Evolutionary conservation across 306 rosid species (phyloP), one percentile per base, ranked within the genome.

Genomic region (Acacia confusa): DNA sequence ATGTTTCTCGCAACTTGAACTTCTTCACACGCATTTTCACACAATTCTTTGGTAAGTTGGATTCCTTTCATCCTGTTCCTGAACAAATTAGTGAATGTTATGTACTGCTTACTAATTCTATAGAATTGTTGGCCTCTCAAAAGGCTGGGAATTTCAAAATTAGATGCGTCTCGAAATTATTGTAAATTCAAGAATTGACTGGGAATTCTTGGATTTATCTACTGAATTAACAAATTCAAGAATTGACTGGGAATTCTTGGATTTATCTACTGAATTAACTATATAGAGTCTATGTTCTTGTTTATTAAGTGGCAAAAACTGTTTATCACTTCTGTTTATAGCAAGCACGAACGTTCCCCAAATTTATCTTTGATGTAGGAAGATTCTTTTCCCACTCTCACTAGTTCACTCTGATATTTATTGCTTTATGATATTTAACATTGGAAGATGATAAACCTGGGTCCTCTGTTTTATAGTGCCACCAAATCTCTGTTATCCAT

Each of bases 21-120:
- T 95, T 95, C 96, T 95, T 95, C 91, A 93, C 99, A 0, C 92
- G 98, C 79, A 95, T 95, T 83, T 95, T 95, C 91, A 95, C 99
- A 1, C 99, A 92, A 72, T 93, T 95, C 87, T 92, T 90, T 53
- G 99, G 99, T 95, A 88, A 78, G 97, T 78, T 47, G 19, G 78
- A 79, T 85, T 86, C 41, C 15, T 36, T 70, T 28, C 47, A 19
- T 65, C 17, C 67, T 81, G 60, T 76, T 50, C 47, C 53, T 57
- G 43, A 71, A 47, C 64, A 30, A 17, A 27, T 78, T 64, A 75
- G 64, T 82, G 63, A 60, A 58, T 81, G 34, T 28, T 9, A 36
- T 67, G 22, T 40, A 2, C 25, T 40, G 30, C 15, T n/a, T 30
- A 57, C 20, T 22, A 41, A 41, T 41, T 70, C n/a, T n/a, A 9